Percentiles rank a stretch among this genome's conserved stretches.
Conservation (phyloP, 352 stramenopile genomes). For the Globisporangium spinosum region DNA sequence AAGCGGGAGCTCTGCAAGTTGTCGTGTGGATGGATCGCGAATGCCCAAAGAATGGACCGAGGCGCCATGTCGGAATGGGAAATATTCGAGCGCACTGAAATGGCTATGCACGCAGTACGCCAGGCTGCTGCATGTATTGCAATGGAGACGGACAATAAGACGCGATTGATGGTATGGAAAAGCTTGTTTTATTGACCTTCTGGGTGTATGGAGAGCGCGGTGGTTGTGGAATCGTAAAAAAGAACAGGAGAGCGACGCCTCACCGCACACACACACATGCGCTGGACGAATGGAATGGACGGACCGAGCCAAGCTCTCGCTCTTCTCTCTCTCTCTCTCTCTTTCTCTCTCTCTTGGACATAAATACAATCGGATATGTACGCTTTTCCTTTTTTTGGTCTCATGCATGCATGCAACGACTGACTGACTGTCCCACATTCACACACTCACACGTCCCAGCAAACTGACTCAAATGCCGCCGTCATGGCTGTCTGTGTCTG, state of each 20-base stretch:
- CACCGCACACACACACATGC: background rate
- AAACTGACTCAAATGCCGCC: conserved; percentile 1
- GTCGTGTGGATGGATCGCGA: background rate
- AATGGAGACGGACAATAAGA: background rate
- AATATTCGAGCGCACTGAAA: background rate
- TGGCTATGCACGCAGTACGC: background rate
- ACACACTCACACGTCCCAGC: background rate
- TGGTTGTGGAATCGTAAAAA: background rate
- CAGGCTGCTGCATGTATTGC: background rate
- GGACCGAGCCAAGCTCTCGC: conserved; percentile 3
- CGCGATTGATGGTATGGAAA: background rate
- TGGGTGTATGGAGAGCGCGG: background rate
- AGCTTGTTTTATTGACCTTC: background rate
- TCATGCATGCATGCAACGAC: background rate
- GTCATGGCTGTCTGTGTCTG: background rate
- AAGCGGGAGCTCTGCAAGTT: background rate
- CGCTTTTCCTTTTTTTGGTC: background rate
- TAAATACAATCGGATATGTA: conserved; percentile 11
- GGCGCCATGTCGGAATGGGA: background rate
- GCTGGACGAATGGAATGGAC: conserved; percentile 16
- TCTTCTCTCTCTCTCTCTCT: conserved; percentile 4
- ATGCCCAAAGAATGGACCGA: background rate
- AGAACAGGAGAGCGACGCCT: background rate
- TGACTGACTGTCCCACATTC: background rate
- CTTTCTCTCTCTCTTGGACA: background rate